Conservation (phyloP, 768 basidiomycete genomes). For the Tephrocybe sp. region DNA sequence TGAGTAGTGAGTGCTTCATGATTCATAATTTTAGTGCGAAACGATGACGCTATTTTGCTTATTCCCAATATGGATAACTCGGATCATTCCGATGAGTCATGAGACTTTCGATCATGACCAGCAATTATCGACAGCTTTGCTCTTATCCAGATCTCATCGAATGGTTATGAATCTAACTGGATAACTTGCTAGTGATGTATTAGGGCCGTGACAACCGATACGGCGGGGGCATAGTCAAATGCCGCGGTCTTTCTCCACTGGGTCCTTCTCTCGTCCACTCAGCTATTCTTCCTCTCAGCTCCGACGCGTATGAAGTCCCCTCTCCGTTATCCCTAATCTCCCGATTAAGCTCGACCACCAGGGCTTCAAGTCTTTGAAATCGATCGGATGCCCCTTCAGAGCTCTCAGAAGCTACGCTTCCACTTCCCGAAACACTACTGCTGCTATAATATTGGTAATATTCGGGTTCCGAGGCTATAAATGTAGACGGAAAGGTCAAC, state of each 20-base stretch:
- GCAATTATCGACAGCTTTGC: too few species aligned
- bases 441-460: neutral
- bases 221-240: neutral
- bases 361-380: neutral
- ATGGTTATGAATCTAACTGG: too few species aligned
- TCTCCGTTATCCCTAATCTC: neutral
- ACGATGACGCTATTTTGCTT: too few species aligned
- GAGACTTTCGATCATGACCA: too few species aligned
- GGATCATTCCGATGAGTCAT: too few species aligned
- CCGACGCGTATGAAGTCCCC: neutral
- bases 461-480: neutral
- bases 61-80: too few species aligned
- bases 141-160: too few species aligned
- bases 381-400: neutral
- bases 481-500: too few species aligned
- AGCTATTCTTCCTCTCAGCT: neutral
- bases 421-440: neutral
- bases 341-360: neutral
- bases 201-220: too few species aligned
- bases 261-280: neutral
- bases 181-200: too few species aligned
- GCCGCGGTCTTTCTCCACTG: neutral
- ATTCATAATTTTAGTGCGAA: too few species aligned
- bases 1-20: too few species aligned
- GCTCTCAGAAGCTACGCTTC: neutral